Conservation (phyloP, 2,329 filamentous ascomycete genomes). For the Talaromyces sp. region DNA sequence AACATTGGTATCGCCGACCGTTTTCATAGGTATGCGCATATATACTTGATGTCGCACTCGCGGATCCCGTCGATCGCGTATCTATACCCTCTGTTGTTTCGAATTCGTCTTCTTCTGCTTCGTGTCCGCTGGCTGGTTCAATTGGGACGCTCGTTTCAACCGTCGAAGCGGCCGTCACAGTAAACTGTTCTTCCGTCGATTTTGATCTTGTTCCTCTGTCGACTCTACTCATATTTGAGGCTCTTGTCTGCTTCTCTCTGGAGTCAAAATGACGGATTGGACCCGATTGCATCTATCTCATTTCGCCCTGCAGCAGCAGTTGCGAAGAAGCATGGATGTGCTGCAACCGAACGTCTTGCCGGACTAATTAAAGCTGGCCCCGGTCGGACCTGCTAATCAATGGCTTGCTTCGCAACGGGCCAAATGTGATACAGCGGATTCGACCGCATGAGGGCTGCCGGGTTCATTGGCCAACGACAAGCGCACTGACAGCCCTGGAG, state of each 20-base stretch:
- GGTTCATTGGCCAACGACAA: not conserved
- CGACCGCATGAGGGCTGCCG: not conserved
- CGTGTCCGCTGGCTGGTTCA: slow-evolving; percentile 7
- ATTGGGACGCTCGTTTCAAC: not conserved
- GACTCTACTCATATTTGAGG: not conserved
- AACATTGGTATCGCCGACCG: slow-evolving; percentile 17
- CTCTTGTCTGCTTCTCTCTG: not conserved
- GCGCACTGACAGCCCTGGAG: not conserved
- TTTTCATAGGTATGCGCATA: slow-evolving; percentile 16
- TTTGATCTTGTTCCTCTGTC: not conserved
- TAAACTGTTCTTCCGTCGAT: not conserved
- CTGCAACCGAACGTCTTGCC: not conserved
- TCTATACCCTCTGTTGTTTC: slow-evolving; percentile 8
- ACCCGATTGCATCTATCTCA: not conserved
- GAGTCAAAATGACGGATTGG: not conserved
- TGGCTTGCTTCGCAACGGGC: not conserved
- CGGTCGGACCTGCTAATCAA: not conserved
- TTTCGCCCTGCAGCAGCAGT: not conserved
- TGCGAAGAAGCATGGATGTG: not conserved
- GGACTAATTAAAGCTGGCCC: not conserved
- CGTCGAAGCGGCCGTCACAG: not conserved
- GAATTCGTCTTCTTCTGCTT: slow-evolving; percentile 17
- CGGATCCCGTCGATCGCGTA: slow-evolving; percentile 6
- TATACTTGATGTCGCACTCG: slow-evolving; percentile 12
- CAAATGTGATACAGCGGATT: not conserved